phyloP scores from a whole-genome alignment of 2,329 filamentous ascomycete species.

The Fusarium chaquense region DNA sequence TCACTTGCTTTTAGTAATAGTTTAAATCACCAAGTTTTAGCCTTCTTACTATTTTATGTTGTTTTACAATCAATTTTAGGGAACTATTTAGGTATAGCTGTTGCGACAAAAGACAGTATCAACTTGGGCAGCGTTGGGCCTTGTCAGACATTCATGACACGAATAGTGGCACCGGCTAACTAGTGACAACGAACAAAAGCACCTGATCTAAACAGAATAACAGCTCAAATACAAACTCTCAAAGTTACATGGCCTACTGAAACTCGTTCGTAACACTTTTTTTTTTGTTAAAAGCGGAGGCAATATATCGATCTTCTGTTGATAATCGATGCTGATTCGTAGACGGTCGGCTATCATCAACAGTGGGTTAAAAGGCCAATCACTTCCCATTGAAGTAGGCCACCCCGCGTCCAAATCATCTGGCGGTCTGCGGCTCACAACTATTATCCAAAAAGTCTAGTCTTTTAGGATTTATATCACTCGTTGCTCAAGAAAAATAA shows the following conservation, averaged over 20 bases:
- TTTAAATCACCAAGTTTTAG: rapidly evolving
- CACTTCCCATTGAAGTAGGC: slow-evolving; percentile 10
- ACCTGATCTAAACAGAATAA: background rate
- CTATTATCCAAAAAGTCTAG: background rate
- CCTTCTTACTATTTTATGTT: background rate
- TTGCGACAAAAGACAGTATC: background rate
- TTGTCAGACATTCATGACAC: background rate
- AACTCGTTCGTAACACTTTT: background rate
- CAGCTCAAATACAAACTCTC: background rate
- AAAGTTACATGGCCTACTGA: background rate
- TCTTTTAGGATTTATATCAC: slow-evolving; percentile 2
- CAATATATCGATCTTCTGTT: background rate
- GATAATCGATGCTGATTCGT: slow-evolving; percentile 2
- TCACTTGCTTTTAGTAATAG: background rate
- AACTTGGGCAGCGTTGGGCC: background rate
- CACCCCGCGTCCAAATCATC: slow-evolving; percentile 4
- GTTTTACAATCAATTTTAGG: background rate
- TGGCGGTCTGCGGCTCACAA: slow-evolving; percentile 8
- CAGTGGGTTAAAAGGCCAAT: slow-evolving; percentile 10
- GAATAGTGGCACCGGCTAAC: background rate
- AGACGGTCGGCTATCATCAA: slow-evolving; percentile 3
- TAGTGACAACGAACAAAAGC: background rate
- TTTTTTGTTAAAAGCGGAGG: slow-evolving; percentile 3
- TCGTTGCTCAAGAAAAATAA: background rate
- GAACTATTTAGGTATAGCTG: background rate